phyloP scores from a whole-genome alignment of 2,329 filamentous ascomycete genomes.

The Scorias spongiosa region DNA sequence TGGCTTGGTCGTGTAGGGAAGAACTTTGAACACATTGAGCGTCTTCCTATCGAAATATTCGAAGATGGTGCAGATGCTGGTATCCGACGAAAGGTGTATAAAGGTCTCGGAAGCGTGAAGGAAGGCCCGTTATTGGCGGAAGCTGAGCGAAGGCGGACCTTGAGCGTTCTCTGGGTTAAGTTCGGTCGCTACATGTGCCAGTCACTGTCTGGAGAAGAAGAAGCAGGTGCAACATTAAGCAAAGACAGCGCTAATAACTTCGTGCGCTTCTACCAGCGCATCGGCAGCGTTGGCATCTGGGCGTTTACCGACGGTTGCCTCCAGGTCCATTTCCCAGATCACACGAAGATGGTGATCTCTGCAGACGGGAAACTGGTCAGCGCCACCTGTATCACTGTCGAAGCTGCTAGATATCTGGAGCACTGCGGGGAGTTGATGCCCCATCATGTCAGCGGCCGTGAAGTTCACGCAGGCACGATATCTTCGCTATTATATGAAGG shows the following conservation, averaged over 20 bases:
- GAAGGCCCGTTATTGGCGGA: slow-evolving; percentile 15
- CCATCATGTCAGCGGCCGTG: slow-evolving; percentile 52
- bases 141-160: slow-evolving; percentile 37
- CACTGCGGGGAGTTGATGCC: slow-evolving; percentile 47
- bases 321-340: slow-evolving; percentile 79
- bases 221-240: slow-evolving; percentile 30
- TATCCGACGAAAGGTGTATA: slow-evolving; percentile 42
- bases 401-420: slow-evolving; percentile 51
- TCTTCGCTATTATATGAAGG: slow-evolving; percentile 54
- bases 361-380: slow-evolving; percentile 60
- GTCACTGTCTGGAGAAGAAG: slow-evolving; percentile 25
- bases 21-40: slow-evolving; percentile 43
- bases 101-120: slow-evolving; percentile 24
- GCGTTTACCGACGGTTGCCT: slow-evolving; percentile 66
- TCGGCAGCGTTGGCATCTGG: slow-evolving; percentile 70
- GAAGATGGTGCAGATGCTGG: slow-evolving; percentile 54
- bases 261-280: slow-evolving; percentile 68
- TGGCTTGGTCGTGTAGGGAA: slow-evolving; percentile 40
- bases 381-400: slow-evolving; percentile 61
- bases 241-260: slow-evolving; percentile 33
- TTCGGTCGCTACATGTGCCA: slow-evolving; percentile 56
- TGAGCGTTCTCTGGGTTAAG: slow-evolving; percentile 47
- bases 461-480: slow-evolving; percentile 55
- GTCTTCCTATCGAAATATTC: slow-evolving; percentile 50
- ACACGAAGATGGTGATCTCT: slow-evolving; percentile 71